Percentiles rank a stretch among this genome's conserved stretches.
Conservation (phyloP, 768 basidiomycete genomes). For the Hysterangium stoloniferum region DNA sequence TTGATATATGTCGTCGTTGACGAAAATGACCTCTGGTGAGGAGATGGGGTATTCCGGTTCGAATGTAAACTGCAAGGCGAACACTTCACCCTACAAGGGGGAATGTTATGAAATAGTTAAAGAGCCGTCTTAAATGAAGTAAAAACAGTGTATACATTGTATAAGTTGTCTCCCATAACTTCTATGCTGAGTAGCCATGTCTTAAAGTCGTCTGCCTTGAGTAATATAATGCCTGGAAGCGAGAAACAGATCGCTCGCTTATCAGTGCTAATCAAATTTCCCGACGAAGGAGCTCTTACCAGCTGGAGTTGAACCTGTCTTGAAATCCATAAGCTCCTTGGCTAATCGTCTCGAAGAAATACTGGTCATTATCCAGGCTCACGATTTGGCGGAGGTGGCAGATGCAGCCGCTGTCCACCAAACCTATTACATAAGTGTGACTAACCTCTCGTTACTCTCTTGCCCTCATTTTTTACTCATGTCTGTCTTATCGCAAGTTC, state of each 20-base stretch:
- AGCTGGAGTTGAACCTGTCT: conserved; percentile 56
- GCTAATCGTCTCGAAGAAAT: conserved; percentile 57
- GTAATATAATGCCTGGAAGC: conserved; percentile 56
- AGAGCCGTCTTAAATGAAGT: neutral
- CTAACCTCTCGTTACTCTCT: no score
- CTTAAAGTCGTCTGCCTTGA: conserved; percentile 69
- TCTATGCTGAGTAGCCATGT: conserved; percentile 76
- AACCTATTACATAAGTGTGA: no score
- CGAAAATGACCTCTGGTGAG: conserved; percentile 81
- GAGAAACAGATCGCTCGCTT: conserved; percentile 11
- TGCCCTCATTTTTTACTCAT: no score
- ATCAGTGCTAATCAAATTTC: neutral
- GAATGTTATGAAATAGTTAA: neutral
- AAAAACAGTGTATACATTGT: conserved; percentile 40
- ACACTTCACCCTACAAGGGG: conserved; percentile 56
- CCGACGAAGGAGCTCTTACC: conserved; percentile 31
- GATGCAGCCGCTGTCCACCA: no score
- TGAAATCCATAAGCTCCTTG: conserved; percentile 67
- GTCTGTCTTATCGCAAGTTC: no score
- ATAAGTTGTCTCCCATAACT: conserved; percentile 78
- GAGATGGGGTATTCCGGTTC: conserved; percentile 79
- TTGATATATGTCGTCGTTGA: conserved; percentile 52
- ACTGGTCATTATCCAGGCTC: conserved; percentile 52
- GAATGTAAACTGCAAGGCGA: conserved; percentile 77
- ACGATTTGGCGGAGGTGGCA: no score